Evolutionary conservation across 129 eudicot genomes (phyloP), one percentile per base, ranked within the genome.

Genomic region (Chrysanthemum makinoi): DNA sequence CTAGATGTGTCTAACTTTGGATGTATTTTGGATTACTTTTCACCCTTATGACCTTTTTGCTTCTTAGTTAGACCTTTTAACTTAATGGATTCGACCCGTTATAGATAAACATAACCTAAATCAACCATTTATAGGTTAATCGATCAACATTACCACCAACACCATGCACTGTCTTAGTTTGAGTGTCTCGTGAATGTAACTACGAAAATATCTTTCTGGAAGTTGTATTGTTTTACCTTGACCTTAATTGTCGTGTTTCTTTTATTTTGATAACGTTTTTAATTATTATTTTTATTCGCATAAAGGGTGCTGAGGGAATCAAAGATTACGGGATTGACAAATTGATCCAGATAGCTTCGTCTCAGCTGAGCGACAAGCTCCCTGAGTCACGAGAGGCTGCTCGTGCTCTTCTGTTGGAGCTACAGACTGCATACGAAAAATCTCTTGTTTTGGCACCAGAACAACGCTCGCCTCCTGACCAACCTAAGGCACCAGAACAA

Each of bases 361-460:
- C 89, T 43, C 97, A 90, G 75, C 86, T 90, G 18, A 90, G 91
- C 35, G 97, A 90, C 78, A 84, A 82, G 87, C 95, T 90, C 69
- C 97, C 97, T 0, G 97, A 85, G 77, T 90, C 97, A 7, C 88
- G 97, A 47, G 95, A 90, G 47, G 89, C 95, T 69, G 97, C 97
- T 73, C 95, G 97, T 44, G 64, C 86, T 39, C 95, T 90, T 24
- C 70, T 90, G 30, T 71, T 83, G 75, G 88, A 90, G 78, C 75
- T 90, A 69, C 87, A 83, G 61, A 72, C 77, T 4, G 75, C 82
- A 12, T 83, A 90, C 13, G 79, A 80, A 17, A 90, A 87, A 73
- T 77, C 86, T 18, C 88, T 76, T 1, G 22, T 68, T 66, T 60
- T 72, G 15, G 64, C 73, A 9, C 74, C 86, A 54, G 69, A 77